Conservation (phyloP, 176 grass and related monocot genomes). For the Zoysia pacifica region DNA sequence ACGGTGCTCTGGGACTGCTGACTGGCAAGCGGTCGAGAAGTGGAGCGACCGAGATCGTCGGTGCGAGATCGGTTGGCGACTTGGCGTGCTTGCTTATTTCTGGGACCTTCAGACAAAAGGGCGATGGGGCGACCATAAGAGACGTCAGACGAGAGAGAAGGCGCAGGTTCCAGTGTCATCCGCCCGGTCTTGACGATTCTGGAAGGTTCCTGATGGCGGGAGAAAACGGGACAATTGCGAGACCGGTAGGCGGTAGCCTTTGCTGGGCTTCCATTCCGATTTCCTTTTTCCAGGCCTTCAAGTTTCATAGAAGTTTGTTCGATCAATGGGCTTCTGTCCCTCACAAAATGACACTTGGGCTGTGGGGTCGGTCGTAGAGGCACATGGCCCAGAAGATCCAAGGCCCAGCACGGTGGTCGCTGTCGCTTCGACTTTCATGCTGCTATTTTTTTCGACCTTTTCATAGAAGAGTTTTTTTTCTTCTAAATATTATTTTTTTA, state of each 20-base stretch:
- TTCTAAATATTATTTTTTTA: too few species aligned
- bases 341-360: too few species aligned
- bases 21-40: slow-evolving; percentile 23
- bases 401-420: too few species aligned
- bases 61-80: slow-evolving; percentile 22
- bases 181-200: slow-evolving; percentile 22
- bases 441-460: too few species aligned
- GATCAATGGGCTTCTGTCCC: too few species aligned
- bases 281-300: too few species aligned
- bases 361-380: too few species aligned
- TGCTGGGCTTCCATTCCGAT: too few species aligned
- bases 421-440: too few species aligned
- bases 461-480: too few species aligned
- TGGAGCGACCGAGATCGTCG: not conserved
- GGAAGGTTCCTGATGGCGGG: slow-evolving; percentile 51
- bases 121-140: not conserved
- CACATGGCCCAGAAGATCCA: too few species aligned
- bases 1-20: not conserved
- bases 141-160: not conserved
- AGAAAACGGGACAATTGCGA: slow-evolving; percentile 13
- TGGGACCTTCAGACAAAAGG: not conserved
- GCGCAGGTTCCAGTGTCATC: not conserved
- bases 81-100: not conserved
- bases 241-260: not conserved
- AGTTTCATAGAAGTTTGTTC: too few species aligned